Evolutionary conservation across 2,329 filamentous ascomycete genomes (phyloP), one percentile per base, ranked within the genome.

Genomic region (Myriosclerotinia scirpicola): DNA sequence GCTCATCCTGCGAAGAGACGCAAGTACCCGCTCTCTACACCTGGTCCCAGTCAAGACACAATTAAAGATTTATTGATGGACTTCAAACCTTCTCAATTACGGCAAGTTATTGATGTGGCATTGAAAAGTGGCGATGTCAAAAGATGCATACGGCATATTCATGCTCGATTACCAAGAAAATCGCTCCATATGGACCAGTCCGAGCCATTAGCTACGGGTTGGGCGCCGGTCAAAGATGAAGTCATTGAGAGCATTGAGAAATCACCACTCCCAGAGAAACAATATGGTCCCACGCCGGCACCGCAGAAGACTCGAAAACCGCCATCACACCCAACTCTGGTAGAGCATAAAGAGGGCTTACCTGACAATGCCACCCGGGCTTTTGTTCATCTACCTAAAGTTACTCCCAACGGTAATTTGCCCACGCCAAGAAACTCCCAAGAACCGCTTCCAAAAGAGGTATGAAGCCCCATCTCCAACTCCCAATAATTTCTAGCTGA

Each of bases 101-200:
- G 64, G 5, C 14, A 38, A 53, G 55, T 65, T 2, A 59, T 65
- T 22, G 20, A 54, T 17, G 14, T 61, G 14, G 48, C 48, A 6
- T 26, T 61, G 48, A 54, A 54, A 5, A 40, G 56, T 14, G 64
- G 55, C 5, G 50, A 54, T 36, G 20, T 65, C 14, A 40, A 17
- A 7, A 54, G 50, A 61, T 65, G 1, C 8, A 61, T 65, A 61
- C 46, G 26, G 5, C n/a, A 65, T 52, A 65, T 52, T 30, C 54
- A 65, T 52, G 55, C 55, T 20, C 36, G 38, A 53, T 53, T 44
- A 17, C 54, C 42, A 20, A 5, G 12, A 34, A 38, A 59, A 34
- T 17, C 5, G 4, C 7, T 22, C 3, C 15, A 26, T 9, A 3
- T 30, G 20, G 22, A 42, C 9, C 5, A 50, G 26, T 22, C 12